Percentiles rank a stretch among this genome's conserved stretches.
Conservation (phyloP, 2,329 filamentous ascomycete genomes). For the Fusarium sp. region DNA sequence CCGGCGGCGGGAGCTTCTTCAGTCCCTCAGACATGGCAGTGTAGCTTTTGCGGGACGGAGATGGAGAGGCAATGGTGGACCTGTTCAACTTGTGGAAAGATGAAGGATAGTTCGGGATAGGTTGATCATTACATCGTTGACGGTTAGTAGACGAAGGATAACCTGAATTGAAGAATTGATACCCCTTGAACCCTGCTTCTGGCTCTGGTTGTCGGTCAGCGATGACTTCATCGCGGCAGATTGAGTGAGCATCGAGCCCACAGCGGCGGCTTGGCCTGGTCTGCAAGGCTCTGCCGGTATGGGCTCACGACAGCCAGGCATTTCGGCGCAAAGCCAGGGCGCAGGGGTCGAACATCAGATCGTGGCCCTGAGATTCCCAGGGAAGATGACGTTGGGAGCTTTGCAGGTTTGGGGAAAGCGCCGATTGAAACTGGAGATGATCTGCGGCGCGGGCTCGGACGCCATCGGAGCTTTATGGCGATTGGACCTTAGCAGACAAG, state of each 20-base stretch:
- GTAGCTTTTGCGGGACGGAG: conserved; percentile 58
- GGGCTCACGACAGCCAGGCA: conserved; percentile 13
- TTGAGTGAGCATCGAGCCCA: conserved; percentile 6
- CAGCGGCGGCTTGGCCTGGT: conserved; percentile 15
- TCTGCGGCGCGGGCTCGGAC: conserved; percentile 39
- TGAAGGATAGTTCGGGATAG: conserved; percentile 59
- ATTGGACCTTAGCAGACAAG: conserved; percentile 28
- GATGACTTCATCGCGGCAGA: conserved; percentile 40
- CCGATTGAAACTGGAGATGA: conserved; percentile 47
- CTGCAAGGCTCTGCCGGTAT: background rate
- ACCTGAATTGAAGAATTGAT: conserved; percentile 22
- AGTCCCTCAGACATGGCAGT: conserved; percentile 56
- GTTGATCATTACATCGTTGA: conserved; percentile 3
- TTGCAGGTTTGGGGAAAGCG: conserved; percentile 43
- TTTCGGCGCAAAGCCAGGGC: conserved; percentile 16
- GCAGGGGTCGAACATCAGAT: conserved; percentile 38
- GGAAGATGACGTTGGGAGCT: conserved; percentile 36
- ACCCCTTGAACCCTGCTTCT: conserved; percentile 20
- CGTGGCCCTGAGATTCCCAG: conserved; percentile 30
- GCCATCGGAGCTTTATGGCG: conserved; percentile 30
- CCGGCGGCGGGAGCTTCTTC: conserved; percentile 18
- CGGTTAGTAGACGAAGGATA: conserved; percentile 1
- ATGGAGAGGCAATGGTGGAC: conserved; percentile 66
- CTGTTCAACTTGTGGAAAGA: conserved; percentile 61
- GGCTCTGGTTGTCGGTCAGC: conserved; percentile 10